Base-by-base conservation (phyloP, 129 eudicot genomes). In the Centrapalus pauciflorus region DNA sequence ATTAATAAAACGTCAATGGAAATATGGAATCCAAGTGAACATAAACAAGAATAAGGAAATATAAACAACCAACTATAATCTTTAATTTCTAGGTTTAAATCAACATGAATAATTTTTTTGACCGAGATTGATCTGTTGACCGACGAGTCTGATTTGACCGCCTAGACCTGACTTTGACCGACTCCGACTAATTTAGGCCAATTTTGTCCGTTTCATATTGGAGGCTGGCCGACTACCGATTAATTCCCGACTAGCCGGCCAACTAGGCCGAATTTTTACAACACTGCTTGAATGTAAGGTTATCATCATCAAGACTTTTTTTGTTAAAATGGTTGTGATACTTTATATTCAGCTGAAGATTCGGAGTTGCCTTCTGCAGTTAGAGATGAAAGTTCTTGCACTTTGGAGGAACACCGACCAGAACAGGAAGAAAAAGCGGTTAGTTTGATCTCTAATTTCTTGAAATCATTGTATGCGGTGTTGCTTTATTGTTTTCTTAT, bases 361-460 rank as follows among this genome's bases (percentile, higher is more conserved):
- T 66, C 76, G 11, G 49, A 32, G 46, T 38, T 79, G 17, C 40
- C 43, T 45, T 28, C 32, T 34, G 29, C 11, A 27, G 62, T 11
- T 64, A 71, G 20, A 74, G 66, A 60, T 33, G 73, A 74, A 55
- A 34, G 40, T 26, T 75, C 81, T 34, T 34, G 21, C 3, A 19
- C 50, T 25, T 38, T 49, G 12, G 67, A 45, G 21, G 60, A 33
- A 30, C 54, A 26, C 55, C 67, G 54, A 25, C 21, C 41, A 67
- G 52, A 23, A 64, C 45, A 66, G 2, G 71, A 71, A 12, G 72
- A 60, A 61, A 61, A 66, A 37, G 67, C 63, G 88, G 88, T 83
- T 65, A 43, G 72, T 64, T 62, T 67, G 27, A 32, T 12, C 19
- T 32, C 6, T 29, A 13, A 54, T 66, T 46, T 46, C 12, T 1